phyloP scores from a whole-genome alignment of 495 filamentous ascomycete species.

The Penicillium lagena region DNA sequence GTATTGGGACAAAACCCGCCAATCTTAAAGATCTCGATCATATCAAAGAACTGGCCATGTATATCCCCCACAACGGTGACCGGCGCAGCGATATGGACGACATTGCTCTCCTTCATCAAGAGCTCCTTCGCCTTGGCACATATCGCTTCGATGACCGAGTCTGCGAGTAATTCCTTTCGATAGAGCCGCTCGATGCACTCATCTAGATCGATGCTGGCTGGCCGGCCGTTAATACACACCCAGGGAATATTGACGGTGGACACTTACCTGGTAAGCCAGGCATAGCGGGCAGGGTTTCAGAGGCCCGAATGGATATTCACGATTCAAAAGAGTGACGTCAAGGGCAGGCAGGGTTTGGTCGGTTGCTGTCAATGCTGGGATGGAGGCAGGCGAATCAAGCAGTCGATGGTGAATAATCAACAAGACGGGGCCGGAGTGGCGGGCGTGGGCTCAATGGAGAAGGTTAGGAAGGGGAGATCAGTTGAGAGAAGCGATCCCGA shows the following conservation, averaged over 20 bases:
- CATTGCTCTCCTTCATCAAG: constrained; percentile 99
- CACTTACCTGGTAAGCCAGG: constrained; percentile 80
- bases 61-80: constrained; percentile 99
- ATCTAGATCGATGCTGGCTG: constrained; percentile 95
- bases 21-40: constrained; percentile 99
- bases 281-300: constrained; percentile 44
- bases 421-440: background rate
- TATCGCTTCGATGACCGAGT: constrained; percentile 98
- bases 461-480: background rate
- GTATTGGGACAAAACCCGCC: constrained; percentile 95
- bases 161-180: constrained; percentile 90
- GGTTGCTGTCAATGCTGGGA: background rate
- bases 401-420: background rate
- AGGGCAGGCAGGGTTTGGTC: too few species aligned
- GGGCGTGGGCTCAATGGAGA: background rate
- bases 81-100: constrained; percentile 91
- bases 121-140: constrained; percentile 98
- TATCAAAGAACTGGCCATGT: constrained; percentile 96
- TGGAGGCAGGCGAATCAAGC: background rate
- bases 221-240: background rate
- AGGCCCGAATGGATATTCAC: background rate
- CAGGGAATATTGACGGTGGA: background rate
- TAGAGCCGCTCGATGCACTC: constrained; percentile 95
- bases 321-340: too few species aligned
- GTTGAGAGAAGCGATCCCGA: too few species aligned